These are phyloP conservation scores for Podaxis pistillaris DNA, from an alignment of 768 basidiomycete species.

Conservation along the genomic window DNA sequence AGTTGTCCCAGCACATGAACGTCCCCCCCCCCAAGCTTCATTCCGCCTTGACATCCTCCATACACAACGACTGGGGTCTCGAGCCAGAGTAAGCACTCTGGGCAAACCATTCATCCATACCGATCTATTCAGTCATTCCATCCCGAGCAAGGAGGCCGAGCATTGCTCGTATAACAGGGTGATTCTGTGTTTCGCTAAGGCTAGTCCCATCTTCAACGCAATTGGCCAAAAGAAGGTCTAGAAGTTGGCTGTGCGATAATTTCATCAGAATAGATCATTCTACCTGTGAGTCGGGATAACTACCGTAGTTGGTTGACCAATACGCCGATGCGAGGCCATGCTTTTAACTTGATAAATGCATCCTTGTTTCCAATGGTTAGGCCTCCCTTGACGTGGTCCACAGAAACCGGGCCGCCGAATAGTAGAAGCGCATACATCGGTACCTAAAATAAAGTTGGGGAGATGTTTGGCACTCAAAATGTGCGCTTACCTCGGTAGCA, in stretches of 20 bases:
- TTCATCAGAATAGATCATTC: background rate
- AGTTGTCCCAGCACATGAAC: no score
- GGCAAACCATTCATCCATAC: background rate
- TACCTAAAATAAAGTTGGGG: conserved; percentile 42
- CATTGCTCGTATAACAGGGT: conserved; percentile 48
- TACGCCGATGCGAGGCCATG: conserved; percentile 89
- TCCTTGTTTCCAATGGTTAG: conserved; percentile 59
- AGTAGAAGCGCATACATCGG: conserved; percentile 84
- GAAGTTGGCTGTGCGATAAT: conserved; percentile 47
- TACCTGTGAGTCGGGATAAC: conserved; percentile 11
- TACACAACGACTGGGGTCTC: background rate
- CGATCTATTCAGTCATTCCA: conserved; percentile 26
- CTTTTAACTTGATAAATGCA: conserved; percentile 59
- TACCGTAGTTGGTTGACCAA: conserved; percentile 85
- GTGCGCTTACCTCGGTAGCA: conserved; percentile 69
- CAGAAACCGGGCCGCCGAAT: conserved; percentile 76
- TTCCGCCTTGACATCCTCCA: background rate
- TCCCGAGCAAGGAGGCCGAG: conserved; percentile 32
- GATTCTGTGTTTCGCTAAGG: conserved; percentile 44
- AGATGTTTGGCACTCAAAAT: no score
- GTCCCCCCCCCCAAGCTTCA: background rate
- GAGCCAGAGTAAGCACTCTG: no score
- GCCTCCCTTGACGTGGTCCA: conserved; percentile 82
- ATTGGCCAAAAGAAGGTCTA: conserved; percentile 65
- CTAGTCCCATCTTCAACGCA: conserved; percentile 63